Evolutionary conservation across 306 rosid species (phyloP).

Genomic region (Quercus engelmannii): DNA sequence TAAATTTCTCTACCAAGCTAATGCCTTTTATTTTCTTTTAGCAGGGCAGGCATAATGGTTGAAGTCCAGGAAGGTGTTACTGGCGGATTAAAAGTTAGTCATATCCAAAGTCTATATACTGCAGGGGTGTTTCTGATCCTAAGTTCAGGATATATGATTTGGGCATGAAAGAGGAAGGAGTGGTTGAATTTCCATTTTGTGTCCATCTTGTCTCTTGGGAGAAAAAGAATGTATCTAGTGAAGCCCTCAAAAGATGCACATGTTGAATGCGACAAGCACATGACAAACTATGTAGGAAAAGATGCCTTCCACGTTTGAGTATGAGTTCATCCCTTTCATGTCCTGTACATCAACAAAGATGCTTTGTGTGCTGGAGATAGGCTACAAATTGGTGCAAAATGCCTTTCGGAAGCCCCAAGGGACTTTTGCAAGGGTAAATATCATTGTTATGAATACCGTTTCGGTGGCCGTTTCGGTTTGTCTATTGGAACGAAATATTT

Average conservation of each 20-base stretch:
- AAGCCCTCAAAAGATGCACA: slow-evolving; percentile 83
- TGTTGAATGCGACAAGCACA: slow-evolving; percentile 79
- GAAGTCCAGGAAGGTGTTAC: slow-evolving; percentile 75
- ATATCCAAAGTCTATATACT: slow-evolving; percentile 65
- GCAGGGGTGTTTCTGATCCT: slow-evolving; percentile 68
- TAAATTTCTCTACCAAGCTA: too few relatives aligned
- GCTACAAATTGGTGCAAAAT: slow-evolving; percentile 86
- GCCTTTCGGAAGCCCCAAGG: slow-evolving; percentile 88
- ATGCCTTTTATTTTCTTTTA: neutral
- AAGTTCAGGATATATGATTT: slow-evolving; percentile 83
- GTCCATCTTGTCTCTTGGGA: slow-evolving; percentile 90
- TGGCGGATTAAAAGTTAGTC: slow-evolving; percentile 75
- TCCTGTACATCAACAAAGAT: slow-evolving; percentile 75
- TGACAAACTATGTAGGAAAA: slow-evolving; percentile 81
- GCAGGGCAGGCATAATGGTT: neutral
- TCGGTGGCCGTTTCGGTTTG: too few relatives aligned
- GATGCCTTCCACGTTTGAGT: slow-evolving; percentile 82
- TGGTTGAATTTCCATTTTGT: slow-evolving; percentile 88
- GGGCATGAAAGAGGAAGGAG: slow-evolving; percentile 89
- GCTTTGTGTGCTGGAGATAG: slow-evolving; percentile 92
- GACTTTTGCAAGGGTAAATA: slow-evolving; percentile 70
- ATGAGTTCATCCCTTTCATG: slow-evolving; percentile 85
- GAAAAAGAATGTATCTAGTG: slow-evolving; percentile 81
- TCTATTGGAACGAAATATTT: too few relatives aligned
- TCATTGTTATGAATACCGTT: too few relatives aligned